These are phyloP conservation scores for Penicillium egyptiacum DNA, from an alignment of 495 filamentous ascomycete genomes.

Conservation along the genomic window DNA sequence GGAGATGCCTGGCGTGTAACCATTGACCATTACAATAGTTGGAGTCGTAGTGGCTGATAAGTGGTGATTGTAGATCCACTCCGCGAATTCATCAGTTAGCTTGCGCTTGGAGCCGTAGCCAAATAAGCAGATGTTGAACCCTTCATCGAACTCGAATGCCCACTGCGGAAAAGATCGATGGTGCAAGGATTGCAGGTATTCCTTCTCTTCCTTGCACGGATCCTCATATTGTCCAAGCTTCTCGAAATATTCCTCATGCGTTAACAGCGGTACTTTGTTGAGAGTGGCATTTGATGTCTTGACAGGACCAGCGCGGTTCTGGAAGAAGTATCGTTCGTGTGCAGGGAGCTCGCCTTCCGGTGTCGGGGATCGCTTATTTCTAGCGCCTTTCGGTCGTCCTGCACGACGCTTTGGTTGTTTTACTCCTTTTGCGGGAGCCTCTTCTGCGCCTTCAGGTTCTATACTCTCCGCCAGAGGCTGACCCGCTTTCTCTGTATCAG, in stretches of 20 bases:
- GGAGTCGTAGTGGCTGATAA: slow-evolving; percentile 36
- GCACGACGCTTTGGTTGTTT: slow-evolving; percentile 56
- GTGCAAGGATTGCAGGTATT: slow-evolving; percentile 73
- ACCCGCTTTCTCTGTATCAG: slow-evolving; percentile 39
- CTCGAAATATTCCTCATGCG: slow-evolving; percentile 88
- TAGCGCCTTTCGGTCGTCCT: slow-evolving; percentile 59
- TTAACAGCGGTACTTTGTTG: slow-evolving; percentile 70
- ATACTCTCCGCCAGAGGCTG: slow-evolving; percentile 41
- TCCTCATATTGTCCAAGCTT: slow-evolving; percentile 65
- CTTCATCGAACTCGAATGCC: slow-evolving; percentile 85
- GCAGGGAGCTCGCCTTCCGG: slow-evolving; percentile 77
- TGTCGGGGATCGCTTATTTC: slow-evolving; percentile 71
- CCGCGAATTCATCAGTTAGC: slow-evolving; percentile 75
- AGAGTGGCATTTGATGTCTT: slow-evolving; percentile 89
- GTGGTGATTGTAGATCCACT: slow-evolving; percentile 59
- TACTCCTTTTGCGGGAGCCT: slow-evolving; percentile 31
- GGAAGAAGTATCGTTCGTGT: slow-evolving; percentile 90
- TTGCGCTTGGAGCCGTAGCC: slow-evolving; percentile 86
- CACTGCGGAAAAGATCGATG: slow-evolving; percentile 83
- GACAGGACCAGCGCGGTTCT: slow-evolving; percentile 75
- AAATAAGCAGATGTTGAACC: slow-evolving; percentile 89
- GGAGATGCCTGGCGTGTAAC: slow-evolving; percentile 74
- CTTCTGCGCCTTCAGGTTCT: slow-evolving; percentile 32
- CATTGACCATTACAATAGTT: slow-evolving; percentile 82
- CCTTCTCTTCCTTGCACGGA: slow-evolving; percentile 68